Evolutionary conservation across 768 basidiomycete species (phyloP).

Genomic region (Boletus pseudo-olivaceus): DNA sequence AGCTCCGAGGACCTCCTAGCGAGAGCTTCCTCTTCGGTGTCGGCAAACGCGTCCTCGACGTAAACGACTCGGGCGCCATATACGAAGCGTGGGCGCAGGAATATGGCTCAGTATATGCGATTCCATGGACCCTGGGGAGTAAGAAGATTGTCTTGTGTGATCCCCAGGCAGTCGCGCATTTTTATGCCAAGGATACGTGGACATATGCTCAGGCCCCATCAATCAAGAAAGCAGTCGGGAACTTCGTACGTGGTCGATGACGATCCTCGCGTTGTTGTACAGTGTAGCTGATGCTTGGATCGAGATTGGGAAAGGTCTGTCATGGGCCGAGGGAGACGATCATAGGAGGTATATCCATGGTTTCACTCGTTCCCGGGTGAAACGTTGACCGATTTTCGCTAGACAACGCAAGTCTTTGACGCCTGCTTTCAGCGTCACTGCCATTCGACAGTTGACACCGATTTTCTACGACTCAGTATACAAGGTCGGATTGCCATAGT

Average conservation of each 20-base stretch:
- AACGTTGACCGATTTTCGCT: not conserved
- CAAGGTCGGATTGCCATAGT: not conserved
- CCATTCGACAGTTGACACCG: slow-evolving; percentile 34
- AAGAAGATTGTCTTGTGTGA: slow-evolving; percentile 32
- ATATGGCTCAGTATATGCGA: slow-evolving; percentile 15
- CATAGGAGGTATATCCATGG: slow-evolving; percentile 37
- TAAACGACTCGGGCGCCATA: not conserved
- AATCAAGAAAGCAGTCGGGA: slow-evolving; percentile 30
- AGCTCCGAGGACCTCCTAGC: too few relatives aligned
- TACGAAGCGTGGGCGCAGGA: slow-evolving; percentile 22
- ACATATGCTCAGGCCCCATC: slow-evolving; percentile 41
- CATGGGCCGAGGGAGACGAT: slow-evolving; percentile 37
- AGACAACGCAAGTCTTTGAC: slow-evolving; percentile 38
- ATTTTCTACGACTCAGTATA: slow-evolving; percentile 39
- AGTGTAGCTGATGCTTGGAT: not conserved
- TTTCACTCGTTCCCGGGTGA: too few relatives aligned
- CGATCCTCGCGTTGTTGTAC: not conserved
- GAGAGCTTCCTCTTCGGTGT: slow-evolving; percentile 15
- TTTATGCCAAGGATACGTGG: slow-evolving; percentile 9
- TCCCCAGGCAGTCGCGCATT: slow-evolving; percentile 33
- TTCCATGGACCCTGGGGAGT: slow-evolving; percentile 14
- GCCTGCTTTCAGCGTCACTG: slow-evolving; percentile 38
- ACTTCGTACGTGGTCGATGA: not conserved
- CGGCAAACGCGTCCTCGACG: not conserved
- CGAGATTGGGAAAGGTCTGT: slow-evolving; percentile 29